Percentiles rank a stretch among this genome's conserved stretches.
These are phyloP conservation scores for Chenopodium suecicum DNA, from an alignment of 148 eudicot species.

Conservation along the genomic window DNA sequence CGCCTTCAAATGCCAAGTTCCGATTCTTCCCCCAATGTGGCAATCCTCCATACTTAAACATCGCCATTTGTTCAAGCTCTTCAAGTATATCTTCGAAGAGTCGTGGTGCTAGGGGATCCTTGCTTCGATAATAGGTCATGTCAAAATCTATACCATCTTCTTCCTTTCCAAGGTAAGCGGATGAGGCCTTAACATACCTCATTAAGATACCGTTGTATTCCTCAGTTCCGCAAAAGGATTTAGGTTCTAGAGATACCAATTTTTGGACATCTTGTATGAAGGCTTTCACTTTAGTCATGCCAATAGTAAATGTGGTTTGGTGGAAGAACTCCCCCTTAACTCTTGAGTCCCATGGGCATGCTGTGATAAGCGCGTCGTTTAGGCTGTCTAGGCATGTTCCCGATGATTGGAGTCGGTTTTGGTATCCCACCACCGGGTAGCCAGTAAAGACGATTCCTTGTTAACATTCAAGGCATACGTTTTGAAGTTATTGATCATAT, in stretches of 20 bases:
- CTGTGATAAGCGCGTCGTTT: conserved; percentile 32
- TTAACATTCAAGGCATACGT: conserved; percentile 4
- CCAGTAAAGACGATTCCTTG: conserved; percentile 47
- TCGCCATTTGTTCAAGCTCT: conserved; percentile 72
- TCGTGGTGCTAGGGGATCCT: conserved; percentile 58
- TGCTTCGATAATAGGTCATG: conserved; percentile 72
- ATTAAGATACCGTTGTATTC: conserved; percentile 65
- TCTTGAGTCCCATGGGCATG: conserved; percentile 74
- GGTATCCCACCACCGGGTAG: conserved; percentile 68
- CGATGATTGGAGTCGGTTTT: conserved; percentile 70
- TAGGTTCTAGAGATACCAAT: conserved; percentile 48
- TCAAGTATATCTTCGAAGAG: conserved; percentile 59
- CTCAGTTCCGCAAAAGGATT: conserved; percentile 63
- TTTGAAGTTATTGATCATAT: not conserved
- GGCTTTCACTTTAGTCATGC: conserved; percentile 45
- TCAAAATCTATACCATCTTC: conserved; percentile 73
- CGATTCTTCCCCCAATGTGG: conserved; percentile 96
- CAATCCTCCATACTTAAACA: conserved; percentile 65
- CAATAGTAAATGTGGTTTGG: conserved; percentile 59
- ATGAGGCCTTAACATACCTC: conserved; percentile 71
- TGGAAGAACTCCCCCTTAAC: conserved; percentile 58
- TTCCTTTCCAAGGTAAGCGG: conserved; percentile 69
- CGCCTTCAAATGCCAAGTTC: conserved; percentile 63
- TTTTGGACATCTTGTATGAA: conserved; percentile 65
- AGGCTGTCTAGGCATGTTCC: conserved; percentile 62